Conservation (phyloP, 1,284 basidiomycete species). For the Ceratobasidium papillatum region DNA sequence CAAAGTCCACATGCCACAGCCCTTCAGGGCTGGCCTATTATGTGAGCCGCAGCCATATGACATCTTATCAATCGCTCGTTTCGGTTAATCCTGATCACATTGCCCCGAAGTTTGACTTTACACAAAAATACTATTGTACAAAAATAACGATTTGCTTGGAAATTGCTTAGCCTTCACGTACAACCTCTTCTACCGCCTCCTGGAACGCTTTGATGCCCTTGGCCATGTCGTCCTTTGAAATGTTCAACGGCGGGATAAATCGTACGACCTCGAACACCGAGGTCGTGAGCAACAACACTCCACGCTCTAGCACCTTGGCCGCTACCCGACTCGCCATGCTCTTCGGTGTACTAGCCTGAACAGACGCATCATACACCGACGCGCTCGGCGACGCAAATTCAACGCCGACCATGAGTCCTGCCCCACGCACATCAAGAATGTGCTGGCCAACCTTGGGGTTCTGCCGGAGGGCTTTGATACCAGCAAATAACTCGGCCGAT, state of each 20-base stretch:
- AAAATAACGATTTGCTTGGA: background rate
- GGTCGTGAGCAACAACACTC: slow-evolving; percentile 81
- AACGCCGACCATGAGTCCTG: slow-evolving; percentile 82
- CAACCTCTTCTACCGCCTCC: slow-evolving; percentile 69
- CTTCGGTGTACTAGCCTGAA: slow-evolving; percentile 60
- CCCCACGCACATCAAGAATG: slow-evolving; percentile 80
- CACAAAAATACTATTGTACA: slow-evolving; percentile 1
- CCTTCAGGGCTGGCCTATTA: slow-evolving; percentile 22
- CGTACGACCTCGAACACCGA: slow-evolving; percentile 80
- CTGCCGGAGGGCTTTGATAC: slow-evolving; percentile 64
- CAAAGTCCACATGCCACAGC: background rate
- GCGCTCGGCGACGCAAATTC: slow-evolving; percentile 75
- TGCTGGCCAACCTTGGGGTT: slow-evolving; percentile 62
- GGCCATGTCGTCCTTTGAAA: slow-evolving; percentile 67
- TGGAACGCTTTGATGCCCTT: slow-evolving; percentile 68
- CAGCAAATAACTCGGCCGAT: slow-evolving; percentile 74
- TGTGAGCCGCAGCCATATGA: slow-evolving; percentile 1
- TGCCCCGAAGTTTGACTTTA: background rate
- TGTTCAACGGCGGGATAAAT: slow-evolving; percentile 79
- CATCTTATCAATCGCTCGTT: slow-evolving; percentile 7
- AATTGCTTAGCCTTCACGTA: slow-evolving; percentile 58
- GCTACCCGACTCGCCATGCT: slow-evolving; percentile 79
- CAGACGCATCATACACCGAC: slow-evolving; percentile 57
- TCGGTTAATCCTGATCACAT: slow-evolving; percentile 9
- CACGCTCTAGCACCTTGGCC: slow-evolving; percentile 83